phyloP scores from a whole-genome alignment of 2,329 filamentous ascomycete genomes.

The Exophiala phaeomuriformis region DNA sequence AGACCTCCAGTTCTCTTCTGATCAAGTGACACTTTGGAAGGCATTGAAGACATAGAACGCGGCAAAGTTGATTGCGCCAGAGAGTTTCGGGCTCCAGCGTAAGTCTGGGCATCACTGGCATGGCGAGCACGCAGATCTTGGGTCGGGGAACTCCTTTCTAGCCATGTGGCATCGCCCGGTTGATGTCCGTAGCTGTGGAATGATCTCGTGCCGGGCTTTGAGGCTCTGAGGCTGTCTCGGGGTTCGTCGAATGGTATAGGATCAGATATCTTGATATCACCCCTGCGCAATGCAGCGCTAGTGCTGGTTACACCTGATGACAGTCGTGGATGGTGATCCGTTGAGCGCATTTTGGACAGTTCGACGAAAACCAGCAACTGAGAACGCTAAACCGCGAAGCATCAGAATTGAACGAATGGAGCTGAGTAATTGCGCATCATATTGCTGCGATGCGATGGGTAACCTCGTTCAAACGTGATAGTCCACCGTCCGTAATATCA shows the following conservation, averaged over 20 bases:
- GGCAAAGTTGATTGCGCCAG: slow-evolving; percentile 18
- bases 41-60: slow-evolving; percentile 24
- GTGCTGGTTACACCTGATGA: slow-evolving; percentile 14
- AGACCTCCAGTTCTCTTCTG: slow-evolving; percentile 22
- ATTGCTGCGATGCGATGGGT: slow-evolving; percentile 1
- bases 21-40: slow-evolving; percentile 20
- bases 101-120: slow-evolving; percentile 12
- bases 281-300: slow-evolving; percentile 26
- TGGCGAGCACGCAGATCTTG: slow-evolving; percentile 16
- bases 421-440: slow-evolving; percentile 6
- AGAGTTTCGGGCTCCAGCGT: slow-evolving; percentile 13
- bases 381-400: neutral
- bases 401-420: slow-evolving; percentile 6
- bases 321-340: slow-evolving; percentile 10
- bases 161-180: slow-evolving; percentile 16
- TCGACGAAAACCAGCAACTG: neutral
- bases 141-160: slow-evolving; percentile 9
- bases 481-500: neutral
- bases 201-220: slow-evolving; percentile 3
- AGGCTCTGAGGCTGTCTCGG: slow-evolving; percentile 7
- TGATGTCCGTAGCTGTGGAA: slow-evolving; percentile 7
- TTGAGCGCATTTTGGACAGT: slow-evolving; percentile 14
- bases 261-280: slow-evolving; percentile 31
- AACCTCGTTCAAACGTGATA: neutral
- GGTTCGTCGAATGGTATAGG: slow-evolving; percentile 25